Evolutionary conservation across 192 early-diverging fungal species (phyloP).

Genomic region (Tieghemiomyces parasiticus): DNA sequence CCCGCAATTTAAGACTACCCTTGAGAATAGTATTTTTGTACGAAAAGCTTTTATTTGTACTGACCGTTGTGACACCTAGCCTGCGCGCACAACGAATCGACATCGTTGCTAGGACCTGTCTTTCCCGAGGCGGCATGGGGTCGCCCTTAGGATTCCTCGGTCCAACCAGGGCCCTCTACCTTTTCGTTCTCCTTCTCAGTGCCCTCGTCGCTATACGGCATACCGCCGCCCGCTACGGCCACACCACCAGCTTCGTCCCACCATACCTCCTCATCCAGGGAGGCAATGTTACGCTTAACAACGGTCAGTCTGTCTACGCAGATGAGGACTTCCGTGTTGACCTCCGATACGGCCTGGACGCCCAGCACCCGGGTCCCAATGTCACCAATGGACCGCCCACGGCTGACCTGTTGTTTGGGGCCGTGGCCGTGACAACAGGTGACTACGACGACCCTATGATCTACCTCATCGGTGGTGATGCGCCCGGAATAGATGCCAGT

Average conservation of each 20-base stretch:
- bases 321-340: neutral
- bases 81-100: no score
- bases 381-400: neutral
- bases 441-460: neutral
- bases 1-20: no score
- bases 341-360: neutral
- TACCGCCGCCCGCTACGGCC: neutral
- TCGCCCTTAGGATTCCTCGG: no score
- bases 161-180: no score
- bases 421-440: neutral
- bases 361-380: neutral
- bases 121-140: no score
- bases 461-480: neutral
- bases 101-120: no score
- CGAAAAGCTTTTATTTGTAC: no score
- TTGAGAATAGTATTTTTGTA: no score
- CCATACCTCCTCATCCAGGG: neutral
- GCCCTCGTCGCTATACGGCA: no score
- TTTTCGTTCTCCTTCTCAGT: no score
- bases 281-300: no score
- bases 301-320: neutral
- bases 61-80: no score
- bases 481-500: neutral
- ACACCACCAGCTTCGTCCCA: neutral
- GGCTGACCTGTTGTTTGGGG: neutral